A percentile compares a stretch with the other conserved stretches of the same genome.
phyloP scores from a whole-genome alignment of 495 filamentous ascomycete genomes.

The Neurospora sp. region DNA sequence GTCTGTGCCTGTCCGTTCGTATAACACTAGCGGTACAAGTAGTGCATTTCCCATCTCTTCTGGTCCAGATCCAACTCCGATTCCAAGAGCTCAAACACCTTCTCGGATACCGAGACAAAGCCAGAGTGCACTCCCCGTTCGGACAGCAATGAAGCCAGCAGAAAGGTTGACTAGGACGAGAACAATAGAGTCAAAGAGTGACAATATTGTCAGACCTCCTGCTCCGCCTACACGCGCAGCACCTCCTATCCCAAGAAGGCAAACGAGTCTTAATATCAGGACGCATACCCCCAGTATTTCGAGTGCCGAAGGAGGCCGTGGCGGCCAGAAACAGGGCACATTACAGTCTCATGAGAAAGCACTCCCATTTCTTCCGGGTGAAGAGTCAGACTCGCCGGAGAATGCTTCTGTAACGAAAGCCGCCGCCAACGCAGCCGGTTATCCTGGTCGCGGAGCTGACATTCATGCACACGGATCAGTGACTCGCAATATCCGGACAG shows the following conservation, averaged over 20 bases:
- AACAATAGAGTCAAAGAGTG: not conserved
- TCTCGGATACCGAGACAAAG: not conserved
- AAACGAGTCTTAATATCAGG: slow-evolving; percentile 16
- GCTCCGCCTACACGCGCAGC: slow-evolving; percentile 9
- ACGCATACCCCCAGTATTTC: not conserved
- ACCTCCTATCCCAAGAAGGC: slow-evolving; percentile 22
- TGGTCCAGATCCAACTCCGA: not conserved
- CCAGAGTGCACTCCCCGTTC: not conserved
- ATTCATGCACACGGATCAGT: not conserved
- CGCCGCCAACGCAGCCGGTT: not conserved
- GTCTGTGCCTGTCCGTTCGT: not conserved
- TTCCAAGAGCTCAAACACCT: not conserved
- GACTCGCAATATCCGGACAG: not conserved
- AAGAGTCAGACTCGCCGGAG: not conserved
- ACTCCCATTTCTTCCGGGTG: not conserved
- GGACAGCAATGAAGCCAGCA: not conserved
- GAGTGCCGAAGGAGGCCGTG: not conserved
- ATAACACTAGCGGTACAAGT: not conserved
- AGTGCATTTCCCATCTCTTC: not conserved
- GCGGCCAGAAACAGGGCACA: not conserved
- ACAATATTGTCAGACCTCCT: slow-evolving; percentile 3
- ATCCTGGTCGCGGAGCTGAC: not conserved
- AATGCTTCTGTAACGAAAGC: not conserved
- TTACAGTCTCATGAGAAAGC: not conserved
- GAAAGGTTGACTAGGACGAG: not conserved